phyloP scores from a whole-genome alignment of 164 flowering plant genomes.

The Chimonanthus praecox region DNA sequence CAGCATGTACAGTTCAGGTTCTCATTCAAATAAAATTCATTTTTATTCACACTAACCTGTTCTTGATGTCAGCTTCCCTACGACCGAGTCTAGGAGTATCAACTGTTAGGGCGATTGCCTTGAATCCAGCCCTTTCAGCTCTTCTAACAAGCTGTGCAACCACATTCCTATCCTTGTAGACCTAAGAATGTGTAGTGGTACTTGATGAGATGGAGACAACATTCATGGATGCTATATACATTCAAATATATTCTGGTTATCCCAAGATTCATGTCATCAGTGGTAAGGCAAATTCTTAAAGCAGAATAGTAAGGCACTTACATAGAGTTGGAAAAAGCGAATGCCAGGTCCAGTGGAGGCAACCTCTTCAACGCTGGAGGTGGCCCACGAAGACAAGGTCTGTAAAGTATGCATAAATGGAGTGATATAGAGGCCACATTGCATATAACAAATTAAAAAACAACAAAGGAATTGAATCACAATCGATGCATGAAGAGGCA shows the following conservation, averaged over 20 bases:
- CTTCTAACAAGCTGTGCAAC: conserved; percentile 79
- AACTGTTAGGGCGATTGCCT: conserved; percentile 91
- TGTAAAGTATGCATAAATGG: conserved; percentile 19
- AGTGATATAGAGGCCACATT: neutral
- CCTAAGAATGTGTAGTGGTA: conserved; percentile 31
- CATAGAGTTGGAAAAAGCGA: conserved; percentile 94
- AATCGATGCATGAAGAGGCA: neutral
- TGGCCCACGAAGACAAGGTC: conserved; percentile 87
- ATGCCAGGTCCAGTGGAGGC: conserved; percentile 85
- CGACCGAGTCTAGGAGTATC: conserved; percentile 93
- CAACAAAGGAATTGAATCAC: neutral
- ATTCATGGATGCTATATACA: neutral
- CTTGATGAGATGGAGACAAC: neutral
- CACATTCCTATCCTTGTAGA: conserved; percentile 75
- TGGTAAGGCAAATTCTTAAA: neutral
- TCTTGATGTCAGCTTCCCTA: conserved; percentile 91
- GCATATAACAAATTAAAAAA: neutral
- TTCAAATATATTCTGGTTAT: neutral
- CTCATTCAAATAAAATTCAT: neutral
- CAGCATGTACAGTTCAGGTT: too few species aligned
- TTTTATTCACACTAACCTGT: conserved; percentile 42
- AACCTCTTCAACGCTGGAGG: conserved; percentile 91
- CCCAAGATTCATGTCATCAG: neutral
- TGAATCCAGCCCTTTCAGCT: conserved; percentile 92
- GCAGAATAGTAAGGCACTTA: conserved; percentile 18